Conservation (phyloP, 208 protist species). For the Porcisia deanei region DNA sequence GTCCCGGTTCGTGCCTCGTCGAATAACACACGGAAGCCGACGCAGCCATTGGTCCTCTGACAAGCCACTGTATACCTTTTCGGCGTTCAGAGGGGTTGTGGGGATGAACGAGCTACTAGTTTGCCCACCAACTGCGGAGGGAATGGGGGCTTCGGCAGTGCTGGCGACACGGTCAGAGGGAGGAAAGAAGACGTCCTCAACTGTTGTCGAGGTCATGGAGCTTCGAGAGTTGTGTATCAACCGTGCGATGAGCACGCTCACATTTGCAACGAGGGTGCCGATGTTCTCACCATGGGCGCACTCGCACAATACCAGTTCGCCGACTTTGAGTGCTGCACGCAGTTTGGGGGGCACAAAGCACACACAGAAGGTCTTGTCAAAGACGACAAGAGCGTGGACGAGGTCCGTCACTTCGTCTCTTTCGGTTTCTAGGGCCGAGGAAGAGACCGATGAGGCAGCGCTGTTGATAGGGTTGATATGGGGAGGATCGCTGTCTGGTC, state of each 20-base stretch:
- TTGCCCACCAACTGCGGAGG: not conserved
- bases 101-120: slow-evolving; percentile 3
- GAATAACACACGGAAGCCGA: slow-evolving; percentile 64
- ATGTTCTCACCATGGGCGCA: slow-evolving; percentile 48
- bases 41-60: slow-evolving; percentile 29
- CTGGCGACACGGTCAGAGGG: not conserved
- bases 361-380: slow-evolving; percentile 56
- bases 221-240: not conserved
- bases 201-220: not conserved
- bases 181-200: slow-evolving; percentile 6
- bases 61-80: slow-evolving; percentile 21
- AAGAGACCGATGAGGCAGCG: not conserved
- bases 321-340: slow-evolving; percentile 38
- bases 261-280: slow-evolving; percentile 56
- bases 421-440: not conserved
- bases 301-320: slow-evolving; percentile 73
- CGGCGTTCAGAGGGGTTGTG: slow-evolving; percentile 16
- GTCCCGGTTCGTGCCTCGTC: slow-evolving; percentile 75
- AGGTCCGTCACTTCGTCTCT: slow-evolving; percentile 7
- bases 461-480: not conserved
- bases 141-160: not conserved
- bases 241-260: slow-evolving; percentile 35
- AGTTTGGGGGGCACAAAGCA: slow-evolving; percentile 55
- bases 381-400: slow-evolving; percentile 59
- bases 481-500: not conserved